A percentile compares a stretch with the other conserved stretches of the same genome.
phyloP scores from a whole-genome alignment of 2,329 filamentous ascomycete genomes.

The Ophiostoma perfectum region DNA sequence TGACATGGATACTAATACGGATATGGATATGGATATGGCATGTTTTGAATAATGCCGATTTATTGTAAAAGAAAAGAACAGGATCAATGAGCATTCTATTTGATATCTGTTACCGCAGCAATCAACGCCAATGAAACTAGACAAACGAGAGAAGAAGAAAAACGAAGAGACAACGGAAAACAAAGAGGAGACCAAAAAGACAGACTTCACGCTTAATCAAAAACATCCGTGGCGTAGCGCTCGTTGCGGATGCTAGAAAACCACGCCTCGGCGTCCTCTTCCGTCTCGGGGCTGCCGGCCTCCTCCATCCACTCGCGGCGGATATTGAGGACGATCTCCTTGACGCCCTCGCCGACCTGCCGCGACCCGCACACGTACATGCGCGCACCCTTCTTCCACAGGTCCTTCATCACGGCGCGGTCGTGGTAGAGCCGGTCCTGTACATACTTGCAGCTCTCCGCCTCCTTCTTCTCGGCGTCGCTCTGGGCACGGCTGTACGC shows the following conservation, averaged over 20 bases:
- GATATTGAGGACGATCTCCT: conserved; percentile 34
- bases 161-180: neutral
- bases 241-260: conserved; percentile 49
- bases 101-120: neutral
- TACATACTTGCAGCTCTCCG: conserved; percentile 34
- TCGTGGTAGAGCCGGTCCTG: conserved; percentile 47
- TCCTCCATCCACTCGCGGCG: conserved; percentile 34
- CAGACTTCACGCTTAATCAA: conserved; percentile 40
- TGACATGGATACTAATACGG: neutral
- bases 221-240: conserved; percentile 57
- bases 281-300: conserved; percentile 30
- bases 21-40: too few species aligned
- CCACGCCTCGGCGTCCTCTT: conserved; percentile 41
- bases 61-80: neutral
- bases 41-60: too few species aligned
- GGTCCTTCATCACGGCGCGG: conserved; percentile 30
- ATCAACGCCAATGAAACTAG: neutral
- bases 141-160: neutral
- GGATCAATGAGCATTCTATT: neutral
- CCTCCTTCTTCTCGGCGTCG: conserved; percentile 39
- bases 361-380: conserved; percentile 58
- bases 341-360: conserved; percentile 39
- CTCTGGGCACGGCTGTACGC: conserved; percentile 49
- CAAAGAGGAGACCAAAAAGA: neutral
- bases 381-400: conserved; percentile 41